Percentiles rank a stretch among this genome's conserved stretches.
phyloP scores from a whole-genome alignment of 495 filamentous ascomycete genomes.

The Neurospora sp. region DNA sequence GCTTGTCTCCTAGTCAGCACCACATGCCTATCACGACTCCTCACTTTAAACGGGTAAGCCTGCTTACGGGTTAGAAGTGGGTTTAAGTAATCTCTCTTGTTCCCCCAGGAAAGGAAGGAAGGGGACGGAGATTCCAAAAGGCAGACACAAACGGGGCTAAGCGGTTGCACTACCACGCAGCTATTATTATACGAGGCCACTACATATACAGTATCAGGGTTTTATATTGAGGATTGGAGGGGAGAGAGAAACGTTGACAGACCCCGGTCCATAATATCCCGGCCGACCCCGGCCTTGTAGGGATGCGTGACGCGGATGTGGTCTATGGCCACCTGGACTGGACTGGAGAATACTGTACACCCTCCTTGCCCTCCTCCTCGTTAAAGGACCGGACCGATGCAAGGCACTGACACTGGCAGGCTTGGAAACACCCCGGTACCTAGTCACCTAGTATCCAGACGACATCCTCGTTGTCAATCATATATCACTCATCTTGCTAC shows the following conservation, averaged over 20 bases:
- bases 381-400: slow-evolving; percentile 1
- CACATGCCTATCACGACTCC: background rate
- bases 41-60: background rate
- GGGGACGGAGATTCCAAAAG: background rate
- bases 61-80: background rate
- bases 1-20: background rate
- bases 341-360: background rate
- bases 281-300: background rate
- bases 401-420: background rate
- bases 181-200: background rate
- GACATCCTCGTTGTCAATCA: slow-evolving; percentile 20
- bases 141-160: background rate
- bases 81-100: background rate
- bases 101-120: background rate
- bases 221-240: background rate
- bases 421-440: slow-evolving; percentile 2
- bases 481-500: slow-evolving; percentile 8
- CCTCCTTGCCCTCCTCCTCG: background rate
- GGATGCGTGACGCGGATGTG: background rate
- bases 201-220: background rate
- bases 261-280: background rate
- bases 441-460: background rate
- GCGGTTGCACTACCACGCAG: background rate
- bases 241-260: background rate
- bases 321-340: background rate